Evolutionary conservation across 1,139 yeast species (phyloP).

Genomic region (Yamadazyma trypodendri): DNA sequence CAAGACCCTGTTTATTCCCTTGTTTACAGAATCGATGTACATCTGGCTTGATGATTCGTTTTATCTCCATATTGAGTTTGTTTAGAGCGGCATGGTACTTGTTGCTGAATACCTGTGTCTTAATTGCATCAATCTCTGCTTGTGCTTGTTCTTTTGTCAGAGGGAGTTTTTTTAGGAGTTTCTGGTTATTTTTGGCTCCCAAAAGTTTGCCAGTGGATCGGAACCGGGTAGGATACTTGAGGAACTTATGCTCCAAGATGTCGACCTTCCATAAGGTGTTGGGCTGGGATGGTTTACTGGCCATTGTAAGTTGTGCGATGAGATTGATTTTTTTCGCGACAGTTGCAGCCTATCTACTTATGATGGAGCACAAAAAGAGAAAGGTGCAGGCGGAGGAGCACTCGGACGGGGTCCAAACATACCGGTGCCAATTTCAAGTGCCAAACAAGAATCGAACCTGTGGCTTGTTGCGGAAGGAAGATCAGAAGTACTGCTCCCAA

Average conservation of each 20-base stretch:
- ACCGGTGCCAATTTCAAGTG: conserved; percentile 48
- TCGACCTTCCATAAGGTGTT: conserved; percentile 49
- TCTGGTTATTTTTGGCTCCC: conserved; percentile 45
- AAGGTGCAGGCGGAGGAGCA: background rate
- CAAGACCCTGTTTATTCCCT: conserved; percentile 5
- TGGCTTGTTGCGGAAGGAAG: conserved; percentile 57
- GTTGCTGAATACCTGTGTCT: conserved; percentile 44
- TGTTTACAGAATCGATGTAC: conserved; percentile 14
- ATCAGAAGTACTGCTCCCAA: conserved; percentile 59
- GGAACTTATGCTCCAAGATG: conserved; percentile 48
- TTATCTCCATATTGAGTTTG: conserved; percentile 39
- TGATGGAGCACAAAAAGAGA: conserved; percentile 1
- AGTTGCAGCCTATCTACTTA: conserved; percentile 1
- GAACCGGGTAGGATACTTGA: conserved; percentile 48
- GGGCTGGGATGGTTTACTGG: conserved; percentile 1
- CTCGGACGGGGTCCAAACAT: background rate
- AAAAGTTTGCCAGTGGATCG: conserved; percentile 51
- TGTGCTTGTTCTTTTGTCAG: conserved; percentile 38
- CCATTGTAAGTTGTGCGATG: conserved; percentile 6
- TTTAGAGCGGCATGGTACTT: conserved; percentile 50
- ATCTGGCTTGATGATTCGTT: conserved; percentile 27
- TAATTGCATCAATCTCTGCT: conserved; percentile 43
- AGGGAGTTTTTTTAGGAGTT: conserved; percentile 44
- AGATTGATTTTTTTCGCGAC: conserved; percentile 5
- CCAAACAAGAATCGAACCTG: conserved; percentile 54